A percentile compares a stretch with the other conserved stretches of the same genome.
Evolutionary conservation across 2,329 filamentous ascomycete genomes (phyloP).

Genomic region (Alternaria gansuensis): DNA sequence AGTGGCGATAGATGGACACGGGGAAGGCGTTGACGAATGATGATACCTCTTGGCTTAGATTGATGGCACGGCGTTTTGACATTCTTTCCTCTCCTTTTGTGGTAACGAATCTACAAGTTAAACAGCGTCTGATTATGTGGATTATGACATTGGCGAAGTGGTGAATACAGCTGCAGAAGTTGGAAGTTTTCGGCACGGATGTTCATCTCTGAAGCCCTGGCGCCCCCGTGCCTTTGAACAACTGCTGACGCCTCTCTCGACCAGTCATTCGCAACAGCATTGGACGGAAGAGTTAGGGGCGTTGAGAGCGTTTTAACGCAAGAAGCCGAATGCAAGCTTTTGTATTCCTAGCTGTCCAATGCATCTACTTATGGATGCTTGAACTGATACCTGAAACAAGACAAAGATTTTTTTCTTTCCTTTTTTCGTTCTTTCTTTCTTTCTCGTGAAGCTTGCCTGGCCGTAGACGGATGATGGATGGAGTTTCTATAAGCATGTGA

Average conservation of each 20-base stretch:
- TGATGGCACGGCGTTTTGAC: constrained; percentile 29
- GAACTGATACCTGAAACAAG: neutral
- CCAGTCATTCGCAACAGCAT: neutral
- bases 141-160: no score
- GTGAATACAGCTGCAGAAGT: no score
- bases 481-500: constrained; percentile 1
- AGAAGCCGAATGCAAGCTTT: constrained; percentile 9
- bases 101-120: constrained; percentile 14
- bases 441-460: neutral
- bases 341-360: neutral
- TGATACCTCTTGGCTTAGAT: constrained; percentile 45
- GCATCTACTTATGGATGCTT: neutral
- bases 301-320: constrained; percentile 19
- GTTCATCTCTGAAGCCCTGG: no score
- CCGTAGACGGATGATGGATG: neutral
- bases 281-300: constrained; percentile 1
- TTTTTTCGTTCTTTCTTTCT: no score
- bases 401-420: neutral
- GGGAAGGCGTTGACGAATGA: constrained; percentile 17
- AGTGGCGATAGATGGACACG: constrained; percentile 49
- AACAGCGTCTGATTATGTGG: neutral
- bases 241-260: no score
- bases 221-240: no score
- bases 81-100: constrained; percentile 36
- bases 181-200: no score